A percentile compares a stretch with the other conserved stretches of the same genome.
Conservation (phyloP, 2,329 filamentous ascomycete genomes). For the Sphaceloma murrayae region DNA sequence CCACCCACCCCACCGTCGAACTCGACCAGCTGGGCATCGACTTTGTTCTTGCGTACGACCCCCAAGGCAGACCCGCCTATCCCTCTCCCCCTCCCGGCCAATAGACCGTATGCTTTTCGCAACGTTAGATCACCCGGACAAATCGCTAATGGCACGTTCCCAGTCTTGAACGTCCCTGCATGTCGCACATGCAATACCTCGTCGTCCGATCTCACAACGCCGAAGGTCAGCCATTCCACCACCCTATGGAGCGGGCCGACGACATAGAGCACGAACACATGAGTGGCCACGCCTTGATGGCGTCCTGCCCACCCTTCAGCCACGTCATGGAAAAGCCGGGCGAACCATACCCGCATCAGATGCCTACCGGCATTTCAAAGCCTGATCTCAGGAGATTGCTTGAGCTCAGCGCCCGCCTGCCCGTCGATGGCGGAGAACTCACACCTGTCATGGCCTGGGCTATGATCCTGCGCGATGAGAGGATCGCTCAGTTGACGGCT, state of each 20-base stretch:
- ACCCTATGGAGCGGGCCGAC: constrained; percentile 34
- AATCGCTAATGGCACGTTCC: constrained; percentile 11
- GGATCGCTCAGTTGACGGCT: constrained; percentile 54
- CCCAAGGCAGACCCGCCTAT: constrained; percentile 37
- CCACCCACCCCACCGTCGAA: constrained; percentile 45
- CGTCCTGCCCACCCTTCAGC: constrained; percentile 68
- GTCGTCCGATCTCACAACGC: constrained; percentile 48
- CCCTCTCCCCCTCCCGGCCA: constrained; percentile 54
- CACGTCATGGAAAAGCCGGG: constrained; percentile 48
- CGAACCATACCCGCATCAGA: constrained; percentile 55
- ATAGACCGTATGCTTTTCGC: constrained; percentile 22
- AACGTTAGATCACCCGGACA: constrained; percentile 8
- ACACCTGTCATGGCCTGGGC: constrained; percentile 95
- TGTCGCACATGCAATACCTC: constrained; percentile 78
- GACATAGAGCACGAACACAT: constrained; percentile 54
- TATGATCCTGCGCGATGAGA: constrained; percentile 62
- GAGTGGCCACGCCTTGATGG: constrained; percentile 82
- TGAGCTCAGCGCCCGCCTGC: constrained; percentile 70
- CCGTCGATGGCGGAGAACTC: constrained; percentile 72
- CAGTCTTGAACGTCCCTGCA: constrained; percentile 86
- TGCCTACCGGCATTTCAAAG: constrained; percentile 63
- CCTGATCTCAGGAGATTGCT: constrained; percentile 71
- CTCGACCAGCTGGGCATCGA: constrained; percentile 80
- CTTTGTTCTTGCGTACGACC: constrained; percentile 78
- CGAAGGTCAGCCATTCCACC: constrained; percentile 29